Conservation (phyloP, 1,284 basidiomycete species). For the Phellinidium pouzarii region DNA sequence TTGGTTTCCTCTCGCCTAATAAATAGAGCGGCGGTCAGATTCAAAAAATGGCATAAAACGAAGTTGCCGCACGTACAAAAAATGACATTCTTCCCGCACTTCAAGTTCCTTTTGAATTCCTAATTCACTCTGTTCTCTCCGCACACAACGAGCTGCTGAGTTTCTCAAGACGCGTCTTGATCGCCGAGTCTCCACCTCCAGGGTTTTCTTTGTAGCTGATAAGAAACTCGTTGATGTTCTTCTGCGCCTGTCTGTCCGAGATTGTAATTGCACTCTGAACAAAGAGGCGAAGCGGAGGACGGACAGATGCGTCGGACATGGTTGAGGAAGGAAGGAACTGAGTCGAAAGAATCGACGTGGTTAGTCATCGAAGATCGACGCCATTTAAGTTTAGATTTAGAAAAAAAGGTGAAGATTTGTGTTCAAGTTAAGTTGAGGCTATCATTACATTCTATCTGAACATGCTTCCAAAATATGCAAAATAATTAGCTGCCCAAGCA, state of each 20-base stretch:
- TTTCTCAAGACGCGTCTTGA: constrained; percentile 13
- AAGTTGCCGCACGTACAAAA: neutral
- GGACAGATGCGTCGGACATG: constrained; percentile 12
- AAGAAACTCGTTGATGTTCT: constrained; percentile 24
- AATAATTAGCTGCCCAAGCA: too few species aligned
- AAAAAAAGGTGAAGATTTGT: too few species aligned
- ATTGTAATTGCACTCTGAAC: constrained; percentile 18
- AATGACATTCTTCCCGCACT: neutral
- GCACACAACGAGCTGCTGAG: constrained; percentile 1
- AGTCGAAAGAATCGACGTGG: too few species aligned
- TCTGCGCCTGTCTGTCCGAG: constrained; percentile 20
- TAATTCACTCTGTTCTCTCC: neutral
- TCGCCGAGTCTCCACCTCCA: constrained; percentile 14
- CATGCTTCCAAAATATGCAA: too few species aligned
- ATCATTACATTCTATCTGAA: too few species aligned
- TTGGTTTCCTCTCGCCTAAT: too few species aligned
- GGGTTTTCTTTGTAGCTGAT: constrained; percentile 22
- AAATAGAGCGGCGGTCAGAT: too few species aligned
- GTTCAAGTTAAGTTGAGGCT: too few species aligned
- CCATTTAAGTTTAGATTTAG: too few species aligned
- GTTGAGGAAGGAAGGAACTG: constrained; percentile 13
- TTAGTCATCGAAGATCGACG: too few species aligned
- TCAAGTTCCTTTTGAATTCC: neutral
- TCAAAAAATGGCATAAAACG: neutral
- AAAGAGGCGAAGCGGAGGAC: constrained; percentile 6